These are phyloP conservation scores for Aspergillus spinulosporus DNA, from an alignment of 2,329 filamentous ascomycete species.

Conservation along the genomic window DNA sequence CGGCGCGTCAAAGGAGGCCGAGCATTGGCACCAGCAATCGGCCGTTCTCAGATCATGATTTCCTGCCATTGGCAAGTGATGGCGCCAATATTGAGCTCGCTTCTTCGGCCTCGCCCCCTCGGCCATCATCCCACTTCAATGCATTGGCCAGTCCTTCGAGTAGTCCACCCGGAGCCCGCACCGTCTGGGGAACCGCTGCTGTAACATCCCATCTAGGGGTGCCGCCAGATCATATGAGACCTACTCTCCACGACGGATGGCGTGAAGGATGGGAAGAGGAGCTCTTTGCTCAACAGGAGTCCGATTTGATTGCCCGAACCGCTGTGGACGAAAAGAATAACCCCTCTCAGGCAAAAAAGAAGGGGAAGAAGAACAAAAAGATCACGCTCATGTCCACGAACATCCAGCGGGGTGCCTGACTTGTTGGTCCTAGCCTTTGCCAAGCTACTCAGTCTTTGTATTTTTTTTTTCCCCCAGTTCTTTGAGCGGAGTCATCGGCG, in stretches of 20 bases:
- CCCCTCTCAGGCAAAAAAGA: constrained; percentile 52
- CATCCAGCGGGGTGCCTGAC: constrained; percentile 58
- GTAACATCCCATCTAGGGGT: constrained; percentile 61
- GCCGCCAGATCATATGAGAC: constrained; percentile 40
- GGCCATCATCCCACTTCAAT: constrained; percentile 46
- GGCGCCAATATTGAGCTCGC: constrained; percentile 31
- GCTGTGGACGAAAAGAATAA: constrained; percentile 34
- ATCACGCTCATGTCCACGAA: constrained; percentile 69
- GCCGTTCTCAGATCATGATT: constrained; percentile 61
- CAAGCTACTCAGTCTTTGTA: background rate
- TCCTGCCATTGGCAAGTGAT: constrained; percentile 59
- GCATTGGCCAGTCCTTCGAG: constrained; percentile 74
- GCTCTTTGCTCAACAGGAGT: constrained; percentile 62
- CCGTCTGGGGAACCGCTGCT: constrained; percentile 87
- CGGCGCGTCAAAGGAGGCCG: constrained; percentile 62
- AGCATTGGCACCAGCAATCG: constrained; percentile 50
- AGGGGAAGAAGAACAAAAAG: constrained; percentile 68
- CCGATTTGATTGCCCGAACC: constrained; percentile 51
- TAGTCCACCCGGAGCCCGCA: constrained; percentile 72
- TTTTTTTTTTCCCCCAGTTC: background rate
- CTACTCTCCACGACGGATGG: constrained; percentile 74
- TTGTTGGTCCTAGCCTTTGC: background rate
- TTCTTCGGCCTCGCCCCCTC: constrained; percentile 44
- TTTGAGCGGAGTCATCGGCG: background rate
- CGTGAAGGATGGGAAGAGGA: constrained; percentile 82